phyloP scores from a whole-genome alignment of 2,329 filamentous ascomycete species.

The Purpureocillium lavendulum region DNA sequence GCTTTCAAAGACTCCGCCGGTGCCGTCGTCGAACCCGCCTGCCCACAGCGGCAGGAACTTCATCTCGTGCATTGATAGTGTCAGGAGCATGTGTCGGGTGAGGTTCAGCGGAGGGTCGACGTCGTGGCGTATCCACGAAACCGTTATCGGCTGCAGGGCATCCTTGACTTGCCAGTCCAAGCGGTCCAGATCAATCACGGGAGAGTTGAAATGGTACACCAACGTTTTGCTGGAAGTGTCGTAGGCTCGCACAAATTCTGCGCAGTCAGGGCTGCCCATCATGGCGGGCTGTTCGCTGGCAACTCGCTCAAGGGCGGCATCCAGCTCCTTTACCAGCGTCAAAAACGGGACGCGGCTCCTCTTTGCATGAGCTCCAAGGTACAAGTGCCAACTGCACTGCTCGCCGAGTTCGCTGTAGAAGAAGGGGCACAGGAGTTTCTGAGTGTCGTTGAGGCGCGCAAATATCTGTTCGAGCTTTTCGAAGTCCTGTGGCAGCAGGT shows the following conservation, averaged over 20 bases:
- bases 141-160: conserved; percentile 10
- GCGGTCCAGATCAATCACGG: conserved; percentile 11
- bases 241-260: not conserved
- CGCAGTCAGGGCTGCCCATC: not conserved
- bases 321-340: not conserved
- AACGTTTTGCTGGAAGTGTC: not conserved
- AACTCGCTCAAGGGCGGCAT: not conserved
- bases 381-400: conserved; percentile 1
- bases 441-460: conserved; percentile 16
- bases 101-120: conserved; percentile 25
- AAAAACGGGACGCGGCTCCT: not conserved
- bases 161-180: conserved; percentile 15
- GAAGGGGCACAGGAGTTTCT: conserved; percentile 20
- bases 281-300: not conserved
- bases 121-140: conserved; percentile 17
- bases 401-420: conserved; percentile 22
- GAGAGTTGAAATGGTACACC: conserved; percentile 2
- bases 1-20: conserved; percentile 38
- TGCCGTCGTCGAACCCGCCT: conserved; percentile 44
- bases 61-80: conserved; percentile 47
- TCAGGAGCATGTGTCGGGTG: conserved; percentile 40
- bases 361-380: not conserved
- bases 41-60: conserved; percentile 60
- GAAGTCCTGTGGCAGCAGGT: conserved; percentile 23
- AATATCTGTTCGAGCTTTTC: conserved; percentile 15